Evolutionary conservation across 2,329 filamentous ascomycete species (phyloP), one percentile per base, ranked within the genome.

Genomic region (Neopestalotiopsis clavispora): DNA sequence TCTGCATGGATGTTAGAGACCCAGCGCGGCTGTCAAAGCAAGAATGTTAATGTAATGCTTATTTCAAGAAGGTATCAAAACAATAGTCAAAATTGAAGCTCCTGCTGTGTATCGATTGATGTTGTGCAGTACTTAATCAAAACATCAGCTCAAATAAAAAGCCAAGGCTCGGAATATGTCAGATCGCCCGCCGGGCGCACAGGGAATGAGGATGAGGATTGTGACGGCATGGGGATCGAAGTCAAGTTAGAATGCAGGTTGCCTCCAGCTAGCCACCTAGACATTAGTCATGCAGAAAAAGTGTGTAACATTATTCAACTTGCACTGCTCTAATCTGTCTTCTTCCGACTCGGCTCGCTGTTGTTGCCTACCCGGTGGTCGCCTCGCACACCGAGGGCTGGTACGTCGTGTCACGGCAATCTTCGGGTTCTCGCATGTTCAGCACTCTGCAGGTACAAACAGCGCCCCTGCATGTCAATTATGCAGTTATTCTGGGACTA

Each of bases 401-500:
- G 59, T 42, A 40, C n/a, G 32, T 7, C 9, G 65, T 67, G 52
- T n/a, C 4, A 67, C 56, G 23, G 38, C 4, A 7, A 32, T 9
- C 3, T 23, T 52, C 65, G 65, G 65, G 34, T 40, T 12, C 23
- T n/a, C 58, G 56, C 65, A 60, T 30, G 28, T 67, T 49, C 65
- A 67, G 65, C 65, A 9, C 56, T 32, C 65, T 59, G 56, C 65
- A 60, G 52, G 65, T 60, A 67, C 65, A 66, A 45, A 49, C 40
- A 65, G 38, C 10, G 20, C 45, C 45, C 20, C 34, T 42, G 38
- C 60, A 23, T 63, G 58, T 60, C 58, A 30, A 60, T 13, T 34
- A 12, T 38, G 4, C 3, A 14, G 6, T 60, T 60, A 30, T 60
- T 60, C 7, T 14, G 28, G 23, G 23, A 60, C 58, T 28, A 32